Evolutionary conservation across 164 flowering plant genomes (phyloP).

Genomic region (Nymphaea thermarum): DNA sequence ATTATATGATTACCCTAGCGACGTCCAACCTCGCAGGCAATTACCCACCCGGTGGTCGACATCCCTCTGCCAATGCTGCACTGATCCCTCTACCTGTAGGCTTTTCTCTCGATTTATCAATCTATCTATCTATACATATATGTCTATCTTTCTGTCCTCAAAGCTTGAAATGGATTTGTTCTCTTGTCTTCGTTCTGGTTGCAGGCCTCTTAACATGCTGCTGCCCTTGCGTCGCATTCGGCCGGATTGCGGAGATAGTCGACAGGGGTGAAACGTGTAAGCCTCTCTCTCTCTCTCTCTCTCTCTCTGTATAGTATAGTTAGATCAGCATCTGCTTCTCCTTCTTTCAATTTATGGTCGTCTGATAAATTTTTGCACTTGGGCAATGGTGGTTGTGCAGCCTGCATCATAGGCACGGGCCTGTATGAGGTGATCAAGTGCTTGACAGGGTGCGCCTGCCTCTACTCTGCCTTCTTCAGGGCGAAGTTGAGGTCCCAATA

Average conservation of each 20-base stretch:
- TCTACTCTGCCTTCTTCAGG: slow-evolving; percentile 42
- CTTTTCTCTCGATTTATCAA: too few relatives aligned
- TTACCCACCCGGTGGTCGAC: too few relatives aligned
- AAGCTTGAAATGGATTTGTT: neutral
- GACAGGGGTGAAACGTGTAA: neutral
- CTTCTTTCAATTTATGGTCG: too few relatives aligned
- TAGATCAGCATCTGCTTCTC: too few relatives aligned
- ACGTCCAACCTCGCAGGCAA: too few relatives aligned
- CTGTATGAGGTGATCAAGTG: slow-evolving; percentile 24
- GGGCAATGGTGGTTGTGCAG: slow-evolving; percentile 11
- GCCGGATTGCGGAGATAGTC: slow-evolving; percentile 2
- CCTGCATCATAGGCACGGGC: slow-evolving; percentile 33
- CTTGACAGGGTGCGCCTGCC: slow-evolving; percentile 31
- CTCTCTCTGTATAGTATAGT: neutral
- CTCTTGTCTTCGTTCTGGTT: neutral
- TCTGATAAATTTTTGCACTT: neutral
- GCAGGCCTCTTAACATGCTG: slow-evolving; percentile 4
- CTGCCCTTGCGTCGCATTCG: slow-evolving; percentile 6
- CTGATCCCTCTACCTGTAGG: too few relatives aligned
- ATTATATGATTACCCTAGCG: too few relatives aligned
- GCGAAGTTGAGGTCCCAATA: slow-evolving; percentile 35
- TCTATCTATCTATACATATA: too few relatives aligned
- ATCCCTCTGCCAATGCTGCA: too few relatives aligned
- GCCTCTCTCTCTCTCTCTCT: neutral
- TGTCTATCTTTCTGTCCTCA: too few relatives aligned